Percentiles rank a stretch among this genome's conserved stretches.
Evolutionary conservation across 352 stramenopile genomes (phyloP).

Genomic region (Chrysophaeum taylorii): DNA sequence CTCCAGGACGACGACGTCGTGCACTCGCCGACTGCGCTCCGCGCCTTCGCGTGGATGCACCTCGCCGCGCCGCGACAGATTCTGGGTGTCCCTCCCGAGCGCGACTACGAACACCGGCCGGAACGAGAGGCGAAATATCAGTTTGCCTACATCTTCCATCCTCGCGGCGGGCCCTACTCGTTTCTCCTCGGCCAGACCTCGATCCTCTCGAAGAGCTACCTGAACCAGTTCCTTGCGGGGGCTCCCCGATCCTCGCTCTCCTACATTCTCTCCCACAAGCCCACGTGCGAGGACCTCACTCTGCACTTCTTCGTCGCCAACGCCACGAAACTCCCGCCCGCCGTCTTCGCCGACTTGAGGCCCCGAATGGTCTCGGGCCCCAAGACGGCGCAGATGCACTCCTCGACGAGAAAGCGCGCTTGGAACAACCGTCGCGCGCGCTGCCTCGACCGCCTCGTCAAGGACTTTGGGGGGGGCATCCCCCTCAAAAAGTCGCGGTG

Average conservation of each 20-base stretch:
- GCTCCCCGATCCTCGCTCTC: not conserved
- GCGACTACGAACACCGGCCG: not conserved
- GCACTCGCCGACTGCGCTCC: not conserved
- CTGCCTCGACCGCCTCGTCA: not conserved
- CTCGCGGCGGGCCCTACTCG: not conserved
- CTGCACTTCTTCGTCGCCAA: conserved; percentile 3
- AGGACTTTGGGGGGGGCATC: not conserved
- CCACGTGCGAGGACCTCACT: conserved; percentile 13
- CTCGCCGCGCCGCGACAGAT: not conserved
- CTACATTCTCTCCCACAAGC: conserved; percentile 8
- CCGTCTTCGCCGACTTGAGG: not conserved
- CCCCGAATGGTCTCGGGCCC: not conserved
- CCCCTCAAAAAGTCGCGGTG: conserved; percentile 1
- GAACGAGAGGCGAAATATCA: not conserved
- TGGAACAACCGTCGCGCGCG: not conserved
- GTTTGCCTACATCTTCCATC: not conserved
- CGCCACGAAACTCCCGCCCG: not conserved
- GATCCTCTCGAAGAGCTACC: not conserved
- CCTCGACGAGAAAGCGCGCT: not conserved
- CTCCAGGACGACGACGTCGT: conserved; percentile 12
- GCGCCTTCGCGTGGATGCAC: not conserved
- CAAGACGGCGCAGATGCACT: not conserved
- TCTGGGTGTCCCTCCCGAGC: not conserved
- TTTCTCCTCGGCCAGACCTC: conserved; percentile 13
- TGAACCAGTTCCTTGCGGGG: not conserved